Percentiles rank a stretch among this genome's conserved stretches.
Conservation (phyloP, 2,329 filamentous ascomycete genomes). For the Seiridium cupressi region DNA sequence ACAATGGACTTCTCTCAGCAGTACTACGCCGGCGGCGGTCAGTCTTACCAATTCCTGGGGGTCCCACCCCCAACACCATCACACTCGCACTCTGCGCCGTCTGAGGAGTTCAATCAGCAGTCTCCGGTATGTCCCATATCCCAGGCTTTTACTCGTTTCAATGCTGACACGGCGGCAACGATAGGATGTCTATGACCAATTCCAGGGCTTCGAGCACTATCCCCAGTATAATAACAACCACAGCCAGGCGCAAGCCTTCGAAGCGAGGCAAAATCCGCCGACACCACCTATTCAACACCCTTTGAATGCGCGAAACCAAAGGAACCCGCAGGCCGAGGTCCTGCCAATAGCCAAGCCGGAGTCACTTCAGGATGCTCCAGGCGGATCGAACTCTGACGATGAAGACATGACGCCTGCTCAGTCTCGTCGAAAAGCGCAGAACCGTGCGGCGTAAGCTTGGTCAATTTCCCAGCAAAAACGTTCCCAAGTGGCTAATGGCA, state of each 20-base stretch:
- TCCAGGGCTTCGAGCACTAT: constrained; percentile 44
- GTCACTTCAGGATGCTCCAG: constrained; percentile 32
- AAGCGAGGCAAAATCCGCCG: constrained; percentile 50
- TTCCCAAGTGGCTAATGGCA: constrained; percentile 4
- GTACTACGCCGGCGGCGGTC: constrained; percentile 42
- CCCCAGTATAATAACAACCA: constrained; percentile 38
- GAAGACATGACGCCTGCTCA: constrained; percentile 56
- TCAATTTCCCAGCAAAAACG: background rate
- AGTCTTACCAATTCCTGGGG: constrained; percentile 54
- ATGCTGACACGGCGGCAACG: constrained; percentile 25
- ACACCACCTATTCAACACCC: constrained; percentile 46
- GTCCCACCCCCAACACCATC: constrained; percentile 55
- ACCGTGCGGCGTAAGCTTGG: constrained; percentile 57
- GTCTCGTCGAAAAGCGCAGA: constrained; percentile 59
- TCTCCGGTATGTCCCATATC: constrained; percentile 48
- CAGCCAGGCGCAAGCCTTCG: constrained; percentile 28
- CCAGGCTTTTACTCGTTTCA: constrained; percentile 8
- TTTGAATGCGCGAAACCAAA: constrained; percentile 22
- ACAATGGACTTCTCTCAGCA: constrained; percentile 54
- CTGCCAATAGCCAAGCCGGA: constrained; percentile 38
- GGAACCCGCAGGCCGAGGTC: constrained; percentile 27
- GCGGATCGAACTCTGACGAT: constrained; percentile 54
- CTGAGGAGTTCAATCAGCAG: constrained; percentile 53
- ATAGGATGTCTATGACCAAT: constrained; percentile 52
- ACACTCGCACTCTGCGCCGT: constrained; percentile 51